Percentiles rank a stretch among this genome's conserved stretches.
Evolutionary conservation across 805 yeast species (phyloP).

Genomic region (Candida michaelii): DNA sequence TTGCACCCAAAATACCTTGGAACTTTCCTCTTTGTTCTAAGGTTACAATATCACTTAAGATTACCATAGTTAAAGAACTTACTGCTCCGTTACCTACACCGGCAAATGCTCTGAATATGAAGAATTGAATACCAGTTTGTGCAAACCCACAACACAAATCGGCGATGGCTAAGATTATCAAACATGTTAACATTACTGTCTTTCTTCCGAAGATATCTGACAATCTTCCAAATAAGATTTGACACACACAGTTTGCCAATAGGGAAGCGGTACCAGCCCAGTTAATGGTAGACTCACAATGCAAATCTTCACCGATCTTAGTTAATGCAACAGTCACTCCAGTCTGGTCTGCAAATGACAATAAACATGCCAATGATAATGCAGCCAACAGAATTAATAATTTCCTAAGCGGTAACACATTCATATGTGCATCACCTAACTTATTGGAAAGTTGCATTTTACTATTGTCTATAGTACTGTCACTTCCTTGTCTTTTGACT

Average conservation of each 20-base stretch:
- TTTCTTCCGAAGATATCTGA: constrained; percentile 59
- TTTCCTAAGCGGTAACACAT: constrained; percentile 37
- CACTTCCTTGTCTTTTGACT: neutral
- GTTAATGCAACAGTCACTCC: constrained; percentile 51
- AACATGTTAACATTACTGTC: constrained; percentile 37
- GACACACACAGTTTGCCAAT: constrained; percentile 52
- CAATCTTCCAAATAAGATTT: constrained; percentile 52
- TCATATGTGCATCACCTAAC: constrained; percentile 43
- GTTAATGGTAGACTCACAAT: constrained; percentile 48
- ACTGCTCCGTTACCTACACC: constrained; percentile 60
- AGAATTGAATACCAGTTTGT: constrained; percentile 48
- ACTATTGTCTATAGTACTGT: neutral
- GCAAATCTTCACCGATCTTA: constrained; percentile 45
- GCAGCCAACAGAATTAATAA: constrained; percentile 38
- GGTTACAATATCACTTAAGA: constrained; percentile 54
- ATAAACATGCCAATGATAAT: constrained; percentile 38
- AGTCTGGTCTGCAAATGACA: constrained; percentile 50
- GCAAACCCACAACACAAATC: constrained; percentile 55
- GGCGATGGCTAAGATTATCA: constrained; percentile 39
- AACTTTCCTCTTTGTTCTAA: constrained; percentile 54
- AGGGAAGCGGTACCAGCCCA: constrained; percentile 61
- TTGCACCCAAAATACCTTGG: constrained; percentile 55
- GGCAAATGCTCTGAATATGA: constrained; percentile 51
- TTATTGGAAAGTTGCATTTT: constrained; percentile 12
- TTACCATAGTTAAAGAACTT: constrained; percentile 50